Conservation (phyloP, 73 alveolate genomes). For the Paramecium primaurelia region DNA sequence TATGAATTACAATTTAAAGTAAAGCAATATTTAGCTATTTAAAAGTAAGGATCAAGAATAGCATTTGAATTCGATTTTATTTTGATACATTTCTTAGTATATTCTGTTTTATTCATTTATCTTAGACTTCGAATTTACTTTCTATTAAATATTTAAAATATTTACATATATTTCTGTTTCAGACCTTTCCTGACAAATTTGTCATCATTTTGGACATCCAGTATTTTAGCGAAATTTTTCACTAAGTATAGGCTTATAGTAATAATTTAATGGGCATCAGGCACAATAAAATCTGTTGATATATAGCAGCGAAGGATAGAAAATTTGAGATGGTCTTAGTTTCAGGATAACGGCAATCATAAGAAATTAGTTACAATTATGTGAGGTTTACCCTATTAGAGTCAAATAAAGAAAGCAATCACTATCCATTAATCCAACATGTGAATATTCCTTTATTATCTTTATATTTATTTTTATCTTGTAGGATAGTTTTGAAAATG, state of each 20-base stretch:
- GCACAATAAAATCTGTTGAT: not conserved
- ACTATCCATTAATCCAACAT: not conserved
- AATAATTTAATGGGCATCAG: not conserved
- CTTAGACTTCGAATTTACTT: not conserved
- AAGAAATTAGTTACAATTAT: not conserved
- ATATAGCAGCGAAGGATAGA: not conserved
- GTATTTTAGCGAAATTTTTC: not conserved
- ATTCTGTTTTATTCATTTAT: not conserved
- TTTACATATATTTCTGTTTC: not conserved
- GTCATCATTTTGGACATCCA: not conserved
- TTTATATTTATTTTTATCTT: too few species aligned
- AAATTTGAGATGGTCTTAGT: not conserved
- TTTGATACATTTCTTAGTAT: too few species aligned
- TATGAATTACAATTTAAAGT: not conserved
- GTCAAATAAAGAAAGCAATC: not conserved
- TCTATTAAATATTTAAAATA: not conserved
- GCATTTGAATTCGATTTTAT: not conserved
- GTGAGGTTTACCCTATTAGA: not conserved
- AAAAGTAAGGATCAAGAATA: not conserved
- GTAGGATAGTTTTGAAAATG: too few species aligned
- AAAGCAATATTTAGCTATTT: not conserved
- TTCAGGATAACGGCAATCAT: not conserved
- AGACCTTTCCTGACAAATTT: not conserved
- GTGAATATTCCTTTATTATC: too few species aligned
- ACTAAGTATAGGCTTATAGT: not conserved